Evolutionary conservation across 176 grass and related monocot genomes (phyloP), one percentile per base, ranked within the genome.

Genomic region (Pontederia paniculata): DNA sequence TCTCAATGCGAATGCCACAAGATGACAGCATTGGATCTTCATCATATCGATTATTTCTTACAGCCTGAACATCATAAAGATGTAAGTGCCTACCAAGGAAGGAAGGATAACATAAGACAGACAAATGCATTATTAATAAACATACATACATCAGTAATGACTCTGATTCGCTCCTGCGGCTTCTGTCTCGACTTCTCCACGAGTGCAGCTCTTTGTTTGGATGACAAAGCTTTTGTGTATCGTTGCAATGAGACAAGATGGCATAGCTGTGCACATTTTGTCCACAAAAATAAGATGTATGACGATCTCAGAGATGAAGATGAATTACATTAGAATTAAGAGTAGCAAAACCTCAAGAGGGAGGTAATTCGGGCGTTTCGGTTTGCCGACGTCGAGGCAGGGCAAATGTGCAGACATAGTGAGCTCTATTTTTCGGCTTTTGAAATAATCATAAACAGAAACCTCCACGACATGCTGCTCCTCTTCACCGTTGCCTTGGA

Each of bases 121-220:
- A n/a, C n/a, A n/a, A n/a, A n/a, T n/a, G n/a, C n/a, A n/a, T n/a
- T 6, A 37, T 37, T 37, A 37, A 37, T 6, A 58, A 9, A 56
- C 49, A 53, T 45, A 74, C 80, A 5, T 48, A 88, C 85, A 67
- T 88, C 64, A 48, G 73, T 77, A 67, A 88, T 55, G 37, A 83
- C 76, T 68, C 21, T 60, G 53, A 88, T 83, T 50, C 80, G 55
- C 23, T 88, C 76, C 22, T 46, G 73, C 58, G 85, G 85, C 69
- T 88, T 88, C 73, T 88, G 85, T 2, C 85, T 69, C 67, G 80
- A 88, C 61, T 88, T 83, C 77, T 88, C 85, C 68, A 88, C 85
- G 22, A 88, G 65, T 12, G 48, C 54, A 66, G 76, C 53, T 44
- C 85, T 88, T 71, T 88, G 77, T 58, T 88, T 76, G 74, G 76